These are phyloP conservation scores for Camelina hispida DNA, from an alignment of 345 rosid genomes.

Conservation along the genomic window DNA sequence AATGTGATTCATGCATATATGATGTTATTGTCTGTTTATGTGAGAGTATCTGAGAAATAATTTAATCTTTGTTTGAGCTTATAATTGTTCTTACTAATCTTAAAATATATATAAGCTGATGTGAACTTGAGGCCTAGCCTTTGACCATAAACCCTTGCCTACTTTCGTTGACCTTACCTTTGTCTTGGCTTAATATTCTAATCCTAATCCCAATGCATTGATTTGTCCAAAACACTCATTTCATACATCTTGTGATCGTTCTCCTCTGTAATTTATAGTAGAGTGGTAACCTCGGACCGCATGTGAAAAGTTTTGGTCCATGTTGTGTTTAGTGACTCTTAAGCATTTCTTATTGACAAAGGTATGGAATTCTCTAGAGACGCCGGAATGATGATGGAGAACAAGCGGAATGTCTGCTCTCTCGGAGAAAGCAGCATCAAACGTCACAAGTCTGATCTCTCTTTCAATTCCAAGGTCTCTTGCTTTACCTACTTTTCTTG, in stretches of 20 bases:
- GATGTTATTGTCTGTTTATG: slow-evolving; percentile 51
- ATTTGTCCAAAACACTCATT: slow-evolving; percentile 21
- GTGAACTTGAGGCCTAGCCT: slow-evolving; percentile 46
- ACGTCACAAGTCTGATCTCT: slow-evolving; percentile 74
- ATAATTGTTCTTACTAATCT: slow-evolving; percentile 32
- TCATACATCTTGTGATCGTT: slow-evolving; percentile 8
- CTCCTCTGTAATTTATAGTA: slow-evolving; percentile 16
- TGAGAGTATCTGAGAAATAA: slow-evolving; percentile 16
- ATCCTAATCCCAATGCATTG: slow-evolving; percentile 4
- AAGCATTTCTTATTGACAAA: slow-evolving; percentile 27
- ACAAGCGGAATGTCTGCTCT: slow-evolving; percentile 73
- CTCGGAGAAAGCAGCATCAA: slow-evolving; percentile 64
- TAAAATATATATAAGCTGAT: slow-evolving; percentile 33
- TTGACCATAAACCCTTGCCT: slow-evolving; percentile 51
- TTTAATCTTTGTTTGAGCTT: slow-evolving; percentile 36
- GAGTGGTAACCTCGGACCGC: neutral
- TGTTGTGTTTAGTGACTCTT: slow-evolving; percentile 17
- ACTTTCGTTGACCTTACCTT: slow-evolving; percentile 42
- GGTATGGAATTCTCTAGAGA: slow-evolving; percentile 53
- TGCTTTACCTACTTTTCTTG: slow-evolving; percentile 1
- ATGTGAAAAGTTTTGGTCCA: neutral
- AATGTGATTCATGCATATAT: slow-evolving; percentile 48
- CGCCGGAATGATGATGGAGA: slow-evolving; percentile 70
- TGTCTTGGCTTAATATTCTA: slow-evolving; percentile 26
- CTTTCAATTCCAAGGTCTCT: slow-evolving; percentile 82